Percentiles rank a stretch among this genome's conserved stretches.
Evolutionary conservation across 257 asterid species (phyloP).

Genomic region (Lycium barbarum): DNA sequence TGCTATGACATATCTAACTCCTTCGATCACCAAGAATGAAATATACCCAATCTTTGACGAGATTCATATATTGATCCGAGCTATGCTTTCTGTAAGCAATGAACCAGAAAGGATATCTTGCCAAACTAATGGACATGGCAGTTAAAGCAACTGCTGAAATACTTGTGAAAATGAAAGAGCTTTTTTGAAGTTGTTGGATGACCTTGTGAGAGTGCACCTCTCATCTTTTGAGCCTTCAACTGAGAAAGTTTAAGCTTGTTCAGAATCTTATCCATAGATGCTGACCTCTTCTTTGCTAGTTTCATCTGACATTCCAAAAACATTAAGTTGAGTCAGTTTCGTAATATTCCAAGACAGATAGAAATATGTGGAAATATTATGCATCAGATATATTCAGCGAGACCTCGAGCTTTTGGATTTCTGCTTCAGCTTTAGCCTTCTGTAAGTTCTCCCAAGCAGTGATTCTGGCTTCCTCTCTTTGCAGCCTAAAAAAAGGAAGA

Average conservation of each 20-base stretch:
- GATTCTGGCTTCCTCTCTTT: conserved; percentile 70
- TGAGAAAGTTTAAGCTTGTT: conserved; percentile 55
- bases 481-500: conserved; percentile 35
- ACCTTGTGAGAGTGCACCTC: conserved; percentile 40
- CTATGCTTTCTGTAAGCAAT: background rate
- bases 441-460: conserved; percentile 83
- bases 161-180: conserved; percentile 38
- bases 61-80: background rate
- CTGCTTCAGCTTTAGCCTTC: conserved; percentile 80
- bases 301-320: conserved; percentile 53
- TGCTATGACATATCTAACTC: background rate
- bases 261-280: conserved; percentile 64
- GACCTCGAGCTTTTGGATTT: conserved; percentile 69
- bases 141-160: conserved; percentile 44
- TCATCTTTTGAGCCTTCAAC: conserved; percentile 59
- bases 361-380: background rate
- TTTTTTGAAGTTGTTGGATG: conserved; percentile 32
- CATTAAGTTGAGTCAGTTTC: background rate
- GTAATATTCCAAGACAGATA: conserved; percentile 2
- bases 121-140: conserved; percentile 33
- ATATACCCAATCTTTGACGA: background rate
- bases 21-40: conserved; percentile 18
- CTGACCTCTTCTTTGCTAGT: conserved; percentile 63
- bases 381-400: conserved; percentile 1
- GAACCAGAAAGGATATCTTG: too few species aligned